These are phyloP conservation scores for Luzula sylvatica DNA, from an alignment of 176 grass and related monocot species.

Conservation along the genomic window DNA sequence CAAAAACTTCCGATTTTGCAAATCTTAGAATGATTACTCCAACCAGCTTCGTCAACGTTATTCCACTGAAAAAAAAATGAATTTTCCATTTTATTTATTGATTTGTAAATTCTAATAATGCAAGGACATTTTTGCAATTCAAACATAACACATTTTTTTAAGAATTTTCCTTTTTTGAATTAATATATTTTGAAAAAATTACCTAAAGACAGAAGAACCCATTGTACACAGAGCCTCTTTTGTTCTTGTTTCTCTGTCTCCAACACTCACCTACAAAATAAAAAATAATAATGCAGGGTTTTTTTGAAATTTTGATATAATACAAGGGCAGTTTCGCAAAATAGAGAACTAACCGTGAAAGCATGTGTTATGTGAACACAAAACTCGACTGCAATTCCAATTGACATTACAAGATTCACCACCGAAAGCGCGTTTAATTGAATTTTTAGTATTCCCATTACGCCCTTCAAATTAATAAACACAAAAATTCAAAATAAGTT, in stretches of 20 bases:
- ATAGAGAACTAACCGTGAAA: slow-evolving; percentile 64
- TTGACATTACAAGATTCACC: slow-evolving; percentile 99
- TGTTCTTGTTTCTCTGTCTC: slow-evolving; percentile 53
- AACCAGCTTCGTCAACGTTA: slow-evolving; percentile 92
- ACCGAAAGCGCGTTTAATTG: slow-evolving; percentile 97
- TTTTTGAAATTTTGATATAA: too few species aligned
- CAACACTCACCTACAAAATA: slow-evolving; percentile 49
- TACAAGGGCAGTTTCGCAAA: slow-evolving; percentile 20
- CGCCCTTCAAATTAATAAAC: slow-evolving; percentile 51
- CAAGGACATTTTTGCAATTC: too few species aligned
- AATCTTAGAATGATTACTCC: slow-evolving; percentile 91
- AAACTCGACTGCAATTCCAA: slow-evolving; percentile 98
- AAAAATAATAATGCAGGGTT: background rate
- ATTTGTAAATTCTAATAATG: too few species aligned
- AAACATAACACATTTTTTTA: too few species aligned
- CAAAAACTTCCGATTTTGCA: slow-evolving; percentile 95
- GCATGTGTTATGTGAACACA: slow-evolving; percentile 98
- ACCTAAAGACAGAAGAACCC: slow-evolving; percentile 97
- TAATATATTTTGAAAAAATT: slow-evolving; percentile 19
- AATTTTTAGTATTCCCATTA: slow-evolving; percentile 83
- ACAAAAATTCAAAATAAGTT: slow-evolving; percentile 8
- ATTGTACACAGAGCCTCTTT: slow-evolving; percentile 78
- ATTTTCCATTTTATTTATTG: slow-evolving; percentile 27
- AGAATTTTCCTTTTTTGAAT: too few species aligned
- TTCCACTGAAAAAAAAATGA: slow-evolving; percentile 60